Base-by-base conservation (phyloP, 208 protist genomes). In the Herpetomonas muscarum region DNA sequence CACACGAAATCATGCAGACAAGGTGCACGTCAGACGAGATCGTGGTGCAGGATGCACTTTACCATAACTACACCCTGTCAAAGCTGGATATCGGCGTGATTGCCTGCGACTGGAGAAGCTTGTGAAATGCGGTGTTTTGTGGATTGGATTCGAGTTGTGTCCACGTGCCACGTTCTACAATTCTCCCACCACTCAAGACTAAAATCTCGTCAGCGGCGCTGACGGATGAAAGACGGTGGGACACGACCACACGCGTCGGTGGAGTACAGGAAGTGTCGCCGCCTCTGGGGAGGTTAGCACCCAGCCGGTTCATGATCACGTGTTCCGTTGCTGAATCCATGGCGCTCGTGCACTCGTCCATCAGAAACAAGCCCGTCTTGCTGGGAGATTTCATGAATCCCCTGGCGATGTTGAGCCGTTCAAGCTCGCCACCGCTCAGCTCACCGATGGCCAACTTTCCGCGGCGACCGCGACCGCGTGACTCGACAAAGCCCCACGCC, bases 341-440 rank as follows among this genome's bases (percentile, higher is more conserved):
- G 9, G 70, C 76, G 57, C 68, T 87, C n/a, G 79, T 78, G 39
- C 70, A 75, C 56, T 92, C 85, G 49, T 92, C 85, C 25, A 92
- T 57, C 2, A 85, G 26, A 49, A 74, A 79, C 2, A 80, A 32
- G 4, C 79, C 66, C 1, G 61, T 66, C 4, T 49, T 31, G 1
- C 55, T 17, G 3, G 42, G 2, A 26, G 51, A 28, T 50, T 58
- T 69, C 74, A 89, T 77, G 4, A 87, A 44, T 10, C 71, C 66
- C 34, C 85, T 77, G 13, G 85, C 85, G 10, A 92, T 32, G 45
- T 47, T 68, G 46, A 92, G 70, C 30, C 81, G 73, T 45, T 83
- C 75, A 28, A 83, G 47, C 51, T 92, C 81, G 6, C 85, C 85
- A 22, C 81, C 85, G 55, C 85, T 92, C 58, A 80, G 79, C 22